A percentile compares a stretch with the other conserved stretches of the same genome.
phyloP scores from a whole-genome alignment of 345 rosid genomes.

The Anastatica hierochuntica region DNA sequence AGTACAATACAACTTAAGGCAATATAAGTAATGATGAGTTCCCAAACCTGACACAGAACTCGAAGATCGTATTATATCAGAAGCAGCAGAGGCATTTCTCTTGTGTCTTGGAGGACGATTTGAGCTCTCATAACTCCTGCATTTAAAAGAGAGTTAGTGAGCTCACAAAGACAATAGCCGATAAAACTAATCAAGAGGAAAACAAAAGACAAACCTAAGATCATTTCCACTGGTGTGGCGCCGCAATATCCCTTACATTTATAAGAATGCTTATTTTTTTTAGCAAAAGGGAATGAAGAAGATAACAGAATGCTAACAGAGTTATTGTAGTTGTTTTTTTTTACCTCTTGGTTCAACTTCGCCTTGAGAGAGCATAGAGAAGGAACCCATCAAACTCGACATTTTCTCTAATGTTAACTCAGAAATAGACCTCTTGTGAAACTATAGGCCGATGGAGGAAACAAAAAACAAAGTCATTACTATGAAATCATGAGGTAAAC shows the following conservation, averaged over 20 bases:
- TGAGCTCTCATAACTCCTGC: conserved; percentile 44
- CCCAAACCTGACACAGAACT: conserved; percentile 37
- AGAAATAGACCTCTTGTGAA: conserved; percentile 64
- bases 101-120: conserved; percentile 42
- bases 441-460: no score
- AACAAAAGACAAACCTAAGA: conserved; percentile 38
- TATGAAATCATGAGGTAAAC: background rate
- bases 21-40: background rate
- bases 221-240: conserved; percentile 50
- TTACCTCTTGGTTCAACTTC: conserved; percentile 50
- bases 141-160: conserved; percentile 6
- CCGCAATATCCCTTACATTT: conserved; percentile 35
- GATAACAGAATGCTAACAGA: background rate
- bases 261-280: conserved; percentile 1
- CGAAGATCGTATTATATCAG: conserved; percentile 44
- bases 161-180: background rate
- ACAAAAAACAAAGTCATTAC: conserved; percentile 13
- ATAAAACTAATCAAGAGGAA: background rate
- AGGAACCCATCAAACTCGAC: conserved; percentile 68
- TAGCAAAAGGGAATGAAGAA: background rate
- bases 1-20: background rate
- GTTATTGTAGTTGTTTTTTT: background rate
- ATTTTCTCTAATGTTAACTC: conserved; percentile 59
- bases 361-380: conserved; percentile 43
- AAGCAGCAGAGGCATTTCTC: conserved; percentile 58